Conservation (phyloP, 1,284 basidiomycete genomes). For the Mycosarcoma maydis region DNA sequence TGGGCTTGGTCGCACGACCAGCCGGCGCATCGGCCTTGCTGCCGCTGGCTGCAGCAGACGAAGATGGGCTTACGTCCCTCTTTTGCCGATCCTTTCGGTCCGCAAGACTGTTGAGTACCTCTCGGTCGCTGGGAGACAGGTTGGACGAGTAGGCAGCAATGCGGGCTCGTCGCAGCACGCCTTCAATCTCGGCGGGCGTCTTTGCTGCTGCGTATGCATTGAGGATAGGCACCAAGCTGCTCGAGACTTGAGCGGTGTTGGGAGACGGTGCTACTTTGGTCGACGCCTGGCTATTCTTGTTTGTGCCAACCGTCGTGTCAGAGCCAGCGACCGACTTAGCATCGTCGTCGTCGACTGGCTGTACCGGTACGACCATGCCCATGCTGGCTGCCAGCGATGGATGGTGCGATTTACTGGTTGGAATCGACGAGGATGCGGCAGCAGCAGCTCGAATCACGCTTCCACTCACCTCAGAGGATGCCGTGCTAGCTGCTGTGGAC, state of each 20-base stretch:
- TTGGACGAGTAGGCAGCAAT: conserved; percentile 54
- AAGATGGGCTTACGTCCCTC: conserved; percentile 14
- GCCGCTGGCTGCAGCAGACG: neutral
- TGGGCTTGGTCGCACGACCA: conserved; percentile 5
- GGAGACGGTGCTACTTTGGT: conserved; percentile 35
- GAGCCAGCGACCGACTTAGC: conserved; percentile 34
- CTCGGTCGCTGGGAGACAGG: conserved; percentile 51
- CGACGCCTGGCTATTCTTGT: conserved; percentile 17
- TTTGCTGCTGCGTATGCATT: conserved; percentile 62
- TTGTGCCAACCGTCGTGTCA: conserved; percentile 23
- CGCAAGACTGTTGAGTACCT: conserved; percentile 53
- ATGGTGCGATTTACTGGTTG: conserved; percentile 51
- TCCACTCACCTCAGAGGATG: conserved; percentile 16
- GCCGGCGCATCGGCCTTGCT: conserved; percentile 3
- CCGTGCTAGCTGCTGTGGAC: conserved; percentile 3
- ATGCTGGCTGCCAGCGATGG: conserved; percentile 58
- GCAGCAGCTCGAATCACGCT: conserved; percentile 26
- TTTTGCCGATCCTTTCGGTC: conserved; percentile 44
- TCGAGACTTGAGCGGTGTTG: conserved; percentile 23
- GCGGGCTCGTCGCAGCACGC: conserved; percentile 53
- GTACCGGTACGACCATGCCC: conserved; percentile 34
- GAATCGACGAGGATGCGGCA: conserved; percentile 29
- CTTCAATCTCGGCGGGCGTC: conserved; percentile 58
- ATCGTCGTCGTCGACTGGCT: conserved; percentile 38
- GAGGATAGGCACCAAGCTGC: conserved; percentile 52